These are phyloP conservation scores for Flaveria brownii DNA, from an alignment of 129 eudicot species.

Conservation along the genomic window DNA sequence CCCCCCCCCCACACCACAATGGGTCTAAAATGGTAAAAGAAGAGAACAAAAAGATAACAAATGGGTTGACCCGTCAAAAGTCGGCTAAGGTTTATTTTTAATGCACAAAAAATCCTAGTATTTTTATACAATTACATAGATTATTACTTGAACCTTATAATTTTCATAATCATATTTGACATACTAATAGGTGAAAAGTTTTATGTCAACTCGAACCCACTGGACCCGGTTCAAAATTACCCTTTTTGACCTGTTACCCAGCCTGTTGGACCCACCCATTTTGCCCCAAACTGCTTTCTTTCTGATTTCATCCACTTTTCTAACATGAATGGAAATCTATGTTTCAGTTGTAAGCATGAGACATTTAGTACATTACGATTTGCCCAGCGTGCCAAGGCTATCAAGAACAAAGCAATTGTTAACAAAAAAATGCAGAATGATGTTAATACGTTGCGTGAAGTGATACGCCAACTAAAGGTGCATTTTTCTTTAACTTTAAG, in stretches of 20 bases:
- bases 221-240: background rate
- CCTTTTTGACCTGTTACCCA: background rate
- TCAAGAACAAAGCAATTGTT: slow-evolving; percentile 88
- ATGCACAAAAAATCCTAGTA: background rate
- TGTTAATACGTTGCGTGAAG: slow-evolving; percentile 85
- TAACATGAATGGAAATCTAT: slow-evolving; percentile 24
- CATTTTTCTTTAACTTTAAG: background rate
- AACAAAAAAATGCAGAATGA: slow-evolving; percentile 89
- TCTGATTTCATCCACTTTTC: slow-evolving; percentile 12
- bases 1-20: no score
- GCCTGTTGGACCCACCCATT: background rate
- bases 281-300: slow-evolving; percentile 12
- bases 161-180: background rate
- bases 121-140: background rate
- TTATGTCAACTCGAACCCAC: background rate
- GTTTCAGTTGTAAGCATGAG: slow-evolving; percentile 84
- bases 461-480: slow-evolving; percentile 78
- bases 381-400: slow-evolving; percentile 96
- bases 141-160: background rate
- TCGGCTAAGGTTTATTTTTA: background rate
- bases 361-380: slow-evolving; percentile 86
- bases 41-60: background rate
- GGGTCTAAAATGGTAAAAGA: background rate
- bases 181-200: background rate
- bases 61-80: background rate